Base-by-base conservation (phyloP, 139 green algal species). In the Edaphochlamys debaryana region DNA sequence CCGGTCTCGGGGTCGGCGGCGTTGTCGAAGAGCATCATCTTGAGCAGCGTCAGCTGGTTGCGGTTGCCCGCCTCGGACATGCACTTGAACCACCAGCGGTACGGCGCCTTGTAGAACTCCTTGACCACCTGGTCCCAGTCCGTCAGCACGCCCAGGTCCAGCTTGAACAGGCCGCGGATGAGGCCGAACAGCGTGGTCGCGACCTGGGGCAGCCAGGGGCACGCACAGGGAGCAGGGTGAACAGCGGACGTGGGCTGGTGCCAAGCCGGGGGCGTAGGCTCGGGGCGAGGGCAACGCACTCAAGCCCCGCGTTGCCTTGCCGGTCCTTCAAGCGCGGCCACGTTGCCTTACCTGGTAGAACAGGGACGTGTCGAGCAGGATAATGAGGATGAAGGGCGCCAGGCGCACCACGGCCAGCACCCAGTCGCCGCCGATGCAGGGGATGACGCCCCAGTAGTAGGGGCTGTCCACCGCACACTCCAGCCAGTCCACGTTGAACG, bases 291-390 rank as follows among this genome's bases (percentile, higher is more conserved):
- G n/a, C n/a, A n/a, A n/a, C n/a, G n/a, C n/a, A n/a, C n/a, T n/a
- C n/a, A n/a, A n/a, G n/a, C n/a, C n/a, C n/a, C n/a, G n/a, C n/a
- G n/a, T n/a, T n/a, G n/a, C n/a, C n/a, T n/a, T n/a, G n/a, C n/a
- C n/a, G n/a, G n/a, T n/a, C n/a, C n/a, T n/a, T n/a, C n/a, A n/a
- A n/a, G n/a, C n/a, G n/a, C n/a, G n/a, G n/a, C n/a, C n/a, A n/a
- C n/a, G n/a, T n/a, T n/a, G n/a, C n/a, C n/a, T n/a, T n/a, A 83
- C 82, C 67, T 88, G 82, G 79, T 91, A 91, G 73, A 91, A 91
- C 25, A 91, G 79, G 4, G 79, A 73, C 6, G 87, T 91, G 68
- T 91, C 87, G 79, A 91, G 79, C 60, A 89, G 83, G 22, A 87
- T 63, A 66, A 91, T 84, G 34, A 91, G 63, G 50, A 91, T 48